Conservation (phyloP, 257 asterid genomes). For the Forsythia suspensa region DNA sequence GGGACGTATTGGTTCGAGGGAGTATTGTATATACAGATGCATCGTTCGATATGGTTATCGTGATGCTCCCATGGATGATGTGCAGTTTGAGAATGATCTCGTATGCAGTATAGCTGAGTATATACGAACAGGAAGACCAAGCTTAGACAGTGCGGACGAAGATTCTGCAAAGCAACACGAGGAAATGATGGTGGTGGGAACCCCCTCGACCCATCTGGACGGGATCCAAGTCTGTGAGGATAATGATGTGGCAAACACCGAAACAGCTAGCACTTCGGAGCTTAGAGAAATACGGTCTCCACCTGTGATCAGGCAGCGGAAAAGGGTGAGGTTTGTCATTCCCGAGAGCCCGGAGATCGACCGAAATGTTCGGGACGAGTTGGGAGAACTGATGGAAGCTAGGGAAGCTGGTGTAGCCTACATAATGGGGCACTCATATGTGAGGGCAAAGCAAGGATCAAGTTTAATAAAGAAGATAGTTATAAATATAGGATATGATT, state of each 20-base stretch:
- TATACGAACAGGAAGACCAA: constrained; percentile 43
- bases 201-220: constrained; percentile 43
- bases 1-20: constrained; percentile 72
- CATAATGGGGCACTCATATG: constrained; percentile 82
- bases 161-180: constrained; percentile 22
- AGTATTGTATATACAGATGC: constrained; percentile 64
- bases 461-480: constrained; percentile 59
- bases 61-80: constrained; percentile 69
- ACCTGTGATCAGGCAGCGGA: constrained; percentile 23
- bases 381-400: constrained; percentile 70
- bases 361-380: constrained; percentile 42
- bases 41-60: constrained; percentile 82
- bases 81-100: constrained; percentile 67
- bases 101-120: constrained; percentile 77
- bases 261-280: constrained; percentile 40
- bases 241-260: constrained; percentile 3
- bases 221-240: constrained; percentile 48
- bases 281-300: constrained; percentile 46
- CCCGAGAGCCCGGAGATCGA: constrained; percentile 68
- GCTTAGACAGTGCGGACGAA: constrained; percentile 9
- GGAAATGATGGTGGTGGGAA: constrained; percentile 61
- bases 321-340: constrained; percentile 66
- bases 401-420: constrained; percentile 81
- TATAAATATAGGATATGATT: constrained; percentile 69
- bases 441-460: constrained; percentile 76